Evolutionary conservation across 768 basidiomycete genomes (phyloP).

Genomic region (Sarcodon aspratus): DNA sequence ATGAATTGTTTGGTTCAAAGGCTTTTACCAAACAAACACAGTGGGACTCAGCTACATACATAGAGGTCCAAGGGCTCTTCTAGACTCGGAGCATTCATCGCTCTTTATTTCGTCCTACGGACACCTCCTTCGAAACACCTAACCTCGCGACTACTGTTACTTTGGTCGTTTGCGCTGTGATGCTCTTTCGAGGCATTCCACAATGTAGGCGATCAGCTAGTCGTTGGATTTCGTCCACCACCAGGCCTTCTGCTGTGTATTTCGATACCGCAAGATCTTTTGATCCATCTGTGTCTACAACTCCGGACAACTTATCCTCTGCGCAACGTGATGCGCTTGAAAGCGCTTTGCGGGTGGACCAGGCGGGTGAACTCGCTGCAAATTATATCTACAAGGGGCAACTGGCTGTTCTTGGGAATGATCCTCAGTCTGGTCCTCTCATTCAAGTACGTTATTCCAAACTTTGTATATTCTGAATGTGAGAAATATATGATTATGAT

Average conservation of each 20-base stretch:
- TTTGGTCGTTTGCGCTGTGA: no score
- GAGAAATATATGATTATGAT: neutral
- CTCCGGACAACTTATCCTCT: constrained; percentile 40
- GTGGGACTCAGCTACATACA: no score
- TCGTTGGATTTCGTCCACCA: constrained; percentile 3
- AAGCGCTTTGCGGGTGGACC: constrained; percentile 78
- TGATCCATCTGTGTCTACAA: constrained; percentile 35
- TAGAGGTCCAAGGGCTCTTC: no score
- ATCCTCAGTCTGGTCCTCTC: constrained; percentile 43
- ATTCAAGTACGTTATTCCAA: constrained; percentile 50
- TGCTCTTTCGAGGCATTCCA: no score
- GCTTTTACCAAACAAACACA: no score
- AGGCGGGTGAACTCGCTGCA: constrained; percentile 91
- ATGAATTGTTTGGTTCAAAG: no score
- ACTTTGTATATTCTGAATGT: constrained; percentile 1
- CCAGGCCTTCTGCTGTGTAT: constrained; percentile 36
- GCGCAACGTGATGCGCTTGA: constrained; percentile 43
- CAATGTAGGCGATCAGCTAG: no score
- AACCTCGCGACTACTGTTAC: no score
- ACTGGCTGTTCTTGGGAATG: constrained; percentile 54
- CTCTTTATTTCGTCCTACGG: no score
- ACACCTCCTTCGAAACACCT: no score
- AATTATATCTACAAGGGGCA: constrained; percentile 96
- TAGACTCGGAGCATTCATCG: no score
- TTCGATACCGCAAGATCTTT: constrained; percentile 22